Conservation (phyloP, 1,284 basidiomycete species). For the Polyporus tsugae region DNA sequence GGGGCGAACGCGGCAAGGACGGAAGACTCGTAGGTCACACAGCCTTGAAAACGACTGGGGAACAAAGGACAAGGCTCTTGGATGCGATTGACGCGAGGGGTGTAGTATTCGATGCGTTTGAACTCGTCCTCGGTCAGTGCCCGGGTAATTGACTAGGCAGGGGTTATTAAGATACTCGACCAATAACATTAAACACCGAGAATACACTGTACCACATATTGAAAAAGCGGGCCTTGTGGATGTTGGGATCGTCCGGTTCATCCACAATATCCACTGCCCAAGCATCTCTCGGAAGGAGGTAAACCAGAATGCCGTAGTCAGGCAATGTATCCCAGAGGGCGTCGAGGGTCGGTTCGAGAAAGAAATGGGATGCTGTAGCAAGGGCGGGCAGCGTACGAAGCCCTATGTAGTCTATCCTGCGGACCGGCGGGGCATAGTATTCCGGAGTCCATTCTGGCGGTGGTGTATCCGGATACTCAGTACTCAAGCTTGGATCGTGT, state of each 20-base stretch:
- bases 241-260: no score
- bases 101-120: not conserved
- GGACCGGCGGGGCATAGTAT: not conserved
- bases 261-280: not conserved
- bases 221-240: no score
- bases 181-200: not conserved
- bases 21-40: not conserved
- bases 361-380: not conserved
- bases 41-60: not conserved
- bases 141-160: not conserved
- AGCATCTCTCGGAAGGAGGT: not conserved
- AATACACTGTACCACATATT: not conserved
- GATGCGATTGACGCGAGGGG: conserved; percentile 1
- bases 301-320: conserved; percentile 3
- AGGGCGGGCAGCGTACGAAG: no score
- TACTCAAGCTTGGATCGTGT: not conserved
- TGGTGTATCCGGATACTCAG: not conserved
- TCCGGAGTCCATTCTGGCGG: not conserved
- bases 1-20: not conserved
- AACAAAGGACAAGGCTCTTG: conserved; percentile 1
- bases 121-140: not conserved
- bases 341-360: not conserved
- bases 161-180: no score
- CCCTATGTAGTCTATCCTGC: not conserved
- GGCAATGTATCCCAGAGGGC: conserved; percentile 8